Conservation (phyloP, 1,139 yeast genomes). For the Candida tetrigidarum region DNA sequence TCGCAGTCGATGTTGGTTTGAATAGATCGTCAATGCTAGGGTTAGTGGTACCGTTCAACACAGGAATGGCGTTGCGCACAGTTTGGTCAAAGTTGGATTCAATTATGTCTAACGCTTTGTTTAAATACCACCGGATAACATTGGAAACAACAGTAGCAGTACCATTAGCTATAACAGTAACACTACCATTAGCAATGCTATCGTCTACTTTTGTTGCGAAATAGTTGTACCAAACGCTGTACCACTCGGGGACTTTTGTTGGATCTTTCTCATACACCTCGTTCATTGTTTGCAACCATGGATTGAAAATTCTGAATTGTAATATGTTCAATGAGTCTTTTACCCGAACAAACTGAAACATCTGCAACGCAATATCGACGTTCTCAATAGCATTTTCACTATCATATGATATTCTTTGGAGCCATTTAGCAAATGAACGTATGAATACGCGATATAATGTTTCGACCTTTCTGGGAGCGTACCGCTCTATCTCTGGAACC, state of each 20-base stretch:
- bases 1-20: neutral
- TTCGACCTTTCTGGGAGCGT: slow-evolving; percentile 5
- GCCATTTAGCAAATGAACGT: slow-evolving; percentile 10
- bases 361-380: slow-evolving; percentile 5
- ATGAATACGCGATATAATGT: slow-evolving; percentile 4
- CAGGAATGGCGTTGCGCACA: slow-evolving; percentile 20
- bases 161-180: neutral
- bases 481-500: slow-evolving; percentile 8
- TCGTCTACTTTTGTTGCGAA: slow-evolving; percentile 10
- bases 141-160: slow-evolving; percentile 2
- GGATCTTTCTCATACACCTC: slow-evolving; percentile 10
- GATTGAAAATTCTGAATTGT: slow-evolving; percentile 39
- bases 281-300: slow-evolving; percentile 21
- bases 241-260: slow-evolving; percentile 15
- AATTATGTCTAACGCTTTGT: slow-evolving; percentile 19
- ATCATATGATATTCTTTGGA: neutral
- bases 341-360: slow-evolving; percentile 4
- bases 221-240: slow-evolving; percentile 20
- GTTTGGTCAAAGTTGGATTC: slow-evolving; percentile 14
- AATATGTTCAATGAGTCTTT: slow-evolving; percentile 19
- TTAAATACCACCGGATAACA: slow-evolving; percentile 32
- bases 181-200: neutral
- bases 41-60: slow-evolving; percentile 17
- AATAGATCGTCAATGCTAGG: slow-evolving; percentile 18
- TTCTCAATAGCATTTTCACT: slow-evolving; percentile 7